Conservation (phyloP, 2,329 filamentous ascomycete species). For the Exophiala xenobiotica region DNA sequence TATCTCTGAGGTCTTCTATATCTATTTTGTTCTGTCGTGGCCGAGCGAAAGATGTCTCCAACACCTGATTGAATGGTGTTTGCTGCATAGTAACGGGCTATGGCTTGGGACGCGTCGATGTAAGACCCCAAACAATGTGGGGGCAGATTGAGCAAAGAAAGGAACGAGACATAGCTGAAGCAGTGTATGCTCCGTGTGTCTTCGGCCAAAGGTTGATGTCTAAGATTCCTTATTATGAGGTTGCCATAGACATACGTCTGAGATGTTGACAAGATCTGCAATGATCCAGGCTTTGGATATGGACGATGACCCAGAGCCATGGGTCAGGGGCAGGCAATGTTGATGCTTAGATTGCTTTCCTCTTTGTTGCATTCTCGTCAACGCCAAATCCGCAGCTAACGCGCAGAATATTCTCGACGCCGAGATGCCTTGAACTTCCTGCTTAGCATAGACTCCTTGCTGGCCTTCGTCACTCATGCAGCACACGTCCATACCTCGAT, state of each 20-base stretch:
- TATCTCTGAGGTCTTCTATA: not conserved
- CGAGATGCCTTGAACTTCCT: too few relatives aligned
- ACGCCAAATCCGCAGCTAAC: too few relatives aligned
- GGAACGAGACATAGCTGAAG: constrained; percentile 1
- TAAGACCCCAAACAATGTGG: not conserved
- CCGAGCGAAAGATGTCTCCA: too few relatives aligned
- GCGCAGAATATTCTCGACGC: too few relatives aligned
- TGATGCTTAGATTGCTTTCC: too few relatives aligned
- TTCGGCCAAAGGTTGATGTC: not conserved
- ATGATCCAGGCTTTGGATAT: not conserved
- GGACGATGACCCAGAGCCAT: not conserved
- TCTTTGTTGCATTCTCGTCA: too few relatives aligned
- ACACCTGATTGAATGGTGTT: too few relatives aligned
- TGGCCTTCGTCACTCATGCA: too few relatives aligned
- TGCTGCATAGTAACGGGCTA: too few relatives aligned
- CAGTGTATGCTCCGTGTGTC: not conserved
- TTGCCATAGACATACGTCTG: not conserved
- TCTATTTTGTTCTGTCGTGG: not conserved
- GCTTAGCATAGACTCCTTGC: too few relatives aligned
- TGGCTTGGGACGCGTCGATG: not conserved
- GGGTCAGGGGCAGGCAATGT: not conserved
- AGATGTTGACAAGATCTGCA: not conserved
- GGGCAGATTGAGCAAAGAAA: not conserved
- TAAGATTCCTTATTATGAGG: not conserved
- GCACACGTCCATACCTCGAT: too few relatives aligned